Percentiles rank a stretch among this genome's conserved stretches.
phyloP scores from a whole-genome alignment of 78 protist genomes.

The Cavenderia fasciculata region DNA sequence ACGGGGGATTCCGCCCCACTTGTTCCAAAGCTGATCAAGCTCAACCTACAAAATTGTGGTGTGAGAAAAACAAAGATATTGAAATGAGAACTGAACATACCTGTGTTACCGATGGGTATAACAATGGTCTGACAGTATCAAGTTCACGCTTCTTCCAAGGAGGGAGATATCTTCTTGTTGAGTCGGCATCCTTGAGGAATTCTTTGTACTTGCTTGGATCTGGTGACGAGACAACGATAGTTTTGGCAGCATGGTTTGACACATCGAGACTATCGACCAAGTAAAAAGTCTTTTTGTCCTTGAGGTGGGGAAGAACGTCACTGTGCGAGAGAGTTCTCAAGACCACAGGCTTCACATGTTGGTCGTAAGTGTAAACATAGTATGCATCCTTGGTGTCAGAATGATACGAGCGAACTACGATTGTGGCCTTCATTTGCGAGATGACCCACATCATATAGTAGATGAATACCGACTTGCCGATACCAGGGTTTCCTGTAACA shows the following conservation, averaged over 20 bases:
- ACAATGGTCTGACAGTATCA: conserved; percentile 4
- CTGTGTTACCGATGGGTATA: conserved; percentile 14
- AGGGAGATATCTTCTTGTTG: neutral
- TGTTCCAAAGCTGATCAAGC: conserved; percentile 3
- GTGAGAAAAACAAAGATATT: too few species aligned
- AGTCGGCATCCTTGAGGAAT: neutral
- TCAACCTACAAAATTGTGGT: neutral
- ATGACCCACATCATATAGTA: conserved; percentile 13
- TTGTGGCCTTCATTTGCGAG: neutral
- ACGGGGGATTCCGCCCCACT: conserved; percentile 49
- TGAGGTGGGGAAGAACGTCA: neutral
- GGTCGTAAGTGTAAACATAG: conserved; percentile 20
- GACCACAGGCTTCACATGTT: neutral
- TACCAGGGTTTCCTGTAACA: conserved; percentile 25
- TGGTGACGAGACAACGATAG: conserved; percentile 33
- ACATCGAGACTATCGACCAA: neutral
- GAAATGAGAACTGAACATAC: neutral
- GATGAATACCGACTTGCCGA: conserved; percentile 5
- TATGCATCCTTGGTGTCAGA: neutral
- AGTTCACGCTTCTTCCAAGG: conserved; percentile 15
- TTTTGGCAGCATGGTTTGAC: conserved; percentile 10
- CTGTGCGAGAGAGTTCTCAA: neutral
- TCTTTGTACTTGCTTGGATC: conserved; percentile 20
- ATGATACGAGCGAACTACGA: neutral
- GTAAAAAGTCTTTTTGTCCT: neutral